phyloP scores from a whole-genome alignment of 495 filamentous ascomycete species.

The Daldinia childiae region DNA sequence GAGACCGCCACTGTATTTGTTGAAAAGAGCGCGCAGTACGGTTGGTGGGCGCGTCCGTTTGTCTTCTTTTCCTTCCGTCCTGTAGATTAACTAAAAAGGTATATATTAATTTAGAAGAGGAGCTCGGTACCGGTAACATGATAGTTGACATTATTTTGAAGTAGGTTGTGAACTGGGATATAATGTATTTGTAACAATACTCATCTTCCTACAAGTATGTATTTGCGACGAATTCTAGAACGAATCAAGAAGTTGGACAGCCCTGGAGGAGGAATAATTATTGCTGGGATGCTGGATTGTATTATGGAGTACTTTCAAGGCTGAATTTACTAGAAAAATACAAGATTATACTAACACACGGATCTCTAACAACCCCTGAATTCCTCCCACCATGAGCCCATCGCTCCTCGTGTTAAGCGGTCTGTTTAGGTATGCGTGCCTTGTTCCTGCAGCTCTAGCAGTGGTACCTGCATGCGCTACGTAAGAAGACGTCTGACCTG shows the following conservation, averaged over 20 bases:
- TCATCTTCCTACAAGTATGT: background rate
- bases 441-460: slow-evolving; percentile 40
- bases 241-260: slow-evolving; percentile 11
- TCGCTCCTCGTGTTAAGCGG: slow-evolving; percentile 26
- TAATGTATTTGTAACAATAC: slow-evolving; percentile 6
- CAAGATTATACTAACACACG: slow-evolving; percentile 12
- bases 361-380: slow-evolving; percentile 32
- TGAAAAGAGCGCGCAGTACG: background rate
- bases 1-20: slow-evolving; percentile 34
- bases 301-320: slow-evolving; percentile 6
- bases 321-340: slow-evolving; percentile 5
- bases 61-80: slow-evolving; percentile 6
- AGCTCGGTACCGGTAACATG: slow-evolving; percentile 6
- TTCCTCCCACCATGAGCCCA: slow-evolving; percentile 22
- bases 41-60: background rate
- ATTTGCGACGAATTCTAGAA: slow-evolving; percentile 7
- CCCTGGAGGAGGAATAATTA: background rate
- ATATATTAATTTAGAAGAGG: background rate
- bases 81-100: background rate
- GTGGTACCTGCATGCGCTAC: slow-evolving; percentile 42
- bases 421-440: slow-evolving; percentile 10
- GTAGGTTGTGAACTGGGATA: background rate
- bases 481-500: slow-evolving; percentile 12
- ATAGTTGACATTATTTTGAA: background rate
- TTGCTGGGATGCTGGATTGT: slow-evolving; percentile 1